Evolutionary conservation across 257 asterid genomes (phyloP), one percentile per base, ranked within the genome.

Genomic region (Euphrasia confusa): DNA sequence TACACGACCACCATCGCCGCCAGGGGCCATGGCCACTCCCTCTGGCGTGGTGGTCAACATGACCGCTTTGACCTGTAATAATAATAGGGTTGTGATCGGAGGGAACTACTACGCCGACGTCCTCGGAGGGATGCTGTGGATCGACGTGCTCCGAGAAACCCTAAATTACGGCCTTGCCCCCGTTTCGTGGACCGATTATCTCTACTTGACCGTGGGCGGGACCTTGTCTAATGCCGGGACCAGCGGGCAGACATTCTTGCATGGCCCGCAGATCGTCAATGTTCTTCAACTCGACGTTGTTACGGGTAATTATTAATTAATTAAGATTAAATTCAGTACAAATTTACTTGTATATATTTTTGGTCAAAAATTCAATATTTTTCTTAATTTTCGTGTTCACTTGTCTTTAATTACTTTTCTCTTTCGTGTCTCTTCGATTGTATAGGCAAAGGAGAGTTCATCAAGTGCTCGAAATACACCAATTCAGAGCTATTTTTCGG

Each of bases 11-110:
- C 24, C 24, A 5, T 48, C 1, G 54, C 54, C 4, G 54, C 24
- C 24, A 48, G 54, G 54, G 54, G 54, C 1, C 54, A 14, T 2
- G 54, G 54, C 8, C 54, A 48, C 21, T 48, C 54, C 24, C 0
- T 48, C 54, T 2, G 54, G 54, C 24, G 54, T 48, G 54, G 54
- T 48, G 24, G 24, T 48, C 10, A 48, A 48, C 54, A 48, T 48
- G 54, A 48, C 54, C 3, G 54, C 54, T 13, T 14, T 48, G 24
- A 14, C 15, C 15, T 15, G 1, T 1, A 3, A 4, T 21, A 21
- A 0, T 15, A 5, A 11, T 44, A 3, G 3, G 14, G 0, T 44
- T 44, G 15, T 3, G 50, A 44, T 44, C 24, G 24, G 24, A 21
- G 24, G 24, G 24, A 21, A 21, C 24, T 21, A 21, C 15, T 44